Conservation (phyloP, 768 basidiomycete species). For the Leccinum olivaceopallidum region DNA sequence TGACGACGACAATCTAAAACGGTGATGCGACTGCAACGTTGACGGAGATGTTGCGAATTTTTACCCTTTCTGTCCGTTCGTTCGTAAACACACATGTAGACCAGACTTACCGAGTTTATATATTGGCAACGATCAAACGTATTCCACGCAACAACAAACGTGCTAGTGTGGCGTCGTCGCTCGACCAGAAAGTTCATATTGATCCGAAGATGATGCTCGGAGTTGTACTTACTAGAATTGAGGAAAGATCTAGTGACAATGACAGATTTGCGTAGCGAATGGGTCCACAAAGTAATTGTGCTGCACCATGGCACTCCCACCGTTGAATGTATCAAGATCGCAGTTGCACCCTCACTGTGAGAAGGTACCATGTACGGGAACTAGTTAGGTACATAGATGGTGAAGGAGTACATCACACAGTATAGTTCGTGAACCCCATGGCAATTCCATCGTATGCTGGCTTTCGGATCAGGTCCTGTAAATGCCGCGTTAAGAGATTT, state of each 20-base stretch:
- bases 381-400: not conserved
- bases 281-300: too few species aligned
- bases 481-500: not conserved
- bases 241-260: too few species aligned
- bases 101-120: not conserved
- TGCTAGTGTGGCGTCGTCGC: too few species aligned
- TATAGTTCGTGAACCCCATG: conserved; percentile 7
- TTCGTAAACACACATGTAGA: not conserved
- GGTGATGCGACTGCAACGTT: not conserved
- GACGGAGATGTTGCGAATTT: not conserved
- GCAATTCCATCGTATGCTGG: conserved; percentile 17
- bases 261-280: not conserved
- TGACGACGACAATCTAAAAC: not conserved
- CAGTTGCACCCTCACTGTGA: not conserved
- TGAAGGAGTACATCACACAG: not conserved
- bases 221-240: not conserved
- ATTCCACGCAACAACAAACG: not conserved
- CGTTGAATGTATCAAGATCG: too few species aligned
- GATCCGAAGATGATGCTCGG: not conserved
- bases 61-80: not conserved
- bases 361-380: not conserved
- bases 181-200: too few species aligned
- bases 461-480: conserved; percentile 18
- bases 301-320: too few species aligned
- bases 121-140: not conserved